These are phyloP conservation scores for Kalmusia sp. DNA, from an alignment of 2,329 filamentous ascomycete genomes.

Conservation along the genomic window DNA sequence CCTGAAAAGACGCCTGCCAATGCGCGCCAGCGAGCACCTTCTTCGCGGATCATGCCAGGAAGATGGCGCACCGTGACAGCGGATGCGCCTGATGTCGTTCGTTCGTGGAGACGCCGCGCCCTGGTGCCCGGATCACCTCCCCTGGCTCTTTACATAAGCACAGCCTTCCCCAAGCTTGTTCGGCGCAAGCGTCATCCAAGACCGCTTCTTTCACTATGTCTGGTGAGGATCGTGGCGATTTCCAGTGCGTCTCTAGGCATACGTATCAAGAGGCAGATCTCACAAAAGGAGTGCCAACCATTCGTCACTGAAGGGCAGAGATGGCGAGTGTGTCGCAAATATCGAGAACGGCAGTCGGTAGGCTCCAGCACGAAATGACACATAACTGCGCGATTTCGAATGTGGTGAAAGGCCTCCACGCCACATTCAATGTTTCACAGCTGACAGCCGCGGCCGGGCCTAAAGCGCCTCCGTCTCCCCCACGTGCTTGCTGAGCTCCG, in stretches of 20 bases:
- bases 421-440: neutral
- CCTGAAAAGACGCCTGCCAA: neutral
- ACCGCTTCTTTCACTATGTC: conserved; percentile 1
- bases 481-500: neutral
- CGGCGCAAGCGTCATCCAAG: neutral
- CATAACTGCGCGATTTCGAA: neutral
- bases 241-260: neutral
- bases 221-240: neutral
- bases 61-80: neutral
- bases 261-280: neutral
- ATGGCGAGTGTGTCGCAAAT: neutral
- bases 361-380: neutral
- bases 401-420: neutral
- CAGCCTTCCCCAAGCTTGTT: conserved; percentile 2
- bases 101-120: neutral
- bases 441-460: conserved; percentile 1
- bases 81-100: neutral
- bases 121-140: conserved; percentile 11
- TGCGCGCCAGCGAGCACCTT: neutral
- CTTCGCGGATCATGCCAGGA: neutral
- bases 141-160: conserved; percentile 3
- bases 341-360: neutral
- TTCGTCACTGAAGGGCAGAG: neutral
- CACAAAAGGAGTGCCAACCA: neutral
- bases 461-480: neutral